Base-by-base conservation (phyloP, 106 monocot species). In the Xerophyta viscosa region DNA sequence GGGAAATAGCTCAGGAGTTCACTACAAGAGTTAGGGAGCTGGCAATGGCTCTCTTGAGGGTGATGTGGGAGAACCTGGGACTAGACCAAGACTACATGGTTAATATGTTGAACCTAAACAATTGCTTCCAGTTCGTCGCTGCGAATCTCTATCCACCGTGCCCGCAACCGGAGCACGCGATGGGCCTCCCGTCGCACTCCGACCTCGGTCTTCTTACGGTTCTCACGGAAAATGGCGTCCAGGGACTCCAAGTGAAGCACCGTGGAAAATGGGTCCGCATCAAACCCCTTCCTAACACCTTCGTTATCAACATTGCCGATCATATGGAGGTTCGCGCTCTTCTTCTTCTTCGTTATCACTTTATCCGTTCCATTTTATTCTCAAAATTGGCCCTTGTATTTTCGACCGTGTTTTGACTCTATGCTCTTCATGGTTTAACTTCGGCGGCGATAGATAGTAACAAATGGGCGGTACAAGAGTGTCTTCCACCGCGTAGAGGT, bases 141-240 rank as follows among this genome's bases (percentile, higher is more conserved):
- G 10, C 13, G 13, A 93, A 93, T 47, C 84, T 61, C 55, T 93
- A 52, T 31, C 93, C 88, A 0, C 23, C 59, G 0, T 93, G 93
- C 63, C 93, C 93, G 0, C 71, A 93, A 47, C 93, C 93, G 3
- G 57, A 78, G 15, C 69, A 81, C 12, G 75, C 88, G 4, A 74
- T 93, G 0, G 93, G 93, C 22, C 87, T 93, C 87, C 93, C 93
- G 3, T 80, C 93, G 1, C 93, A 93, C 37, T 93, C 93, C n/a
- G 93, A 93, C 61, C 88, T 78, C 44, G 93, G 87, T 49, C 72
- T 93, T 42, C 77, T 93, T 26, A 93, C 93, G 0, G 28, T 93
- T 10, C 68, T 93, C 30, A 65, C 81, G 12, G 80, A 87, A 28
- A 87, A 93, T 45, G 70, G 69, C 3, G 81, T 88, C 30, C 29